These are phyloP conservation scores for Solanum stenotomum DNA, from an alignment of 257 asterid genomes.

Conservation along the genomic window DNA sequence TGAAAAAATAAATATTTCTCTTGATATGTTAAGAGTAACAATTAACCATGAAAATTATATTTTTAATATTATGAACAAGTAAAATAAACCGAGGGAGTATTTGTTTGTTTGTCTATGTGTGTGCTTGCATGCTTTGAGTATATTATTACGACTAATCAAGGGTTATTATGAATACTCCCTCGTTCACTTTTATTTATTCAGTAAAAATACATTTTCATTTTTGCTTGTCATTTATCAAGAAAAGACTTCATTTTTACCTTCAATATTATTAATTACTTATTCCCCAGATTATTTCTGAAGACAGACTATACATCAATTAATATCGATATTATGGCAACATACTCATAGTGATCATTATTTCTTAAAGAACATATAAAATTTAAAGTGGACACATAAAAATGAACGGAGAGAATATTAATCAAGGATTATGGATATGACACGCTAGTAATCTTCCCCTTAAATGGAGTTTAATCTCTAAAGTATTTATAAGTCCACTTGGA, in stretches of 20 bases:
- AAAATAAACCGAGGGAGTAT: background rate
- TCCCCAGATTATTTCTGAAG: background rate
- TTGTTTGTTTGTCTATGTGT: background rate
- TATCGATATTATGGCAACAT: background rate
- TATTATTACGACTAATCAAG: background rate
- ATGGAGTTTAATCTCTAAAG: constrained; percentile 31
- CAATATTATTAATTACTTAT: background rate
- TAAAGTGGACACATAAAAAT: too few relatives aligned
- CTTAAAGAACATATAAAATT: too few relatives aligned
- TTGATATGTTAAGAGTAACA: background rate
- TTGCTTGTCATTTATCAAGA: background rate
- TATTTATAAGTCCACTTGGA: constrained; percentile 23
- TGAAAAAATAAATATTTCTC: background rate
- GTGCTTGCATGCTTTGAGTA: background rate
- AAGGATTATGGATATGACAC: background rate
- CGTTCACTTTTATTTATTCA: too few relatives aligned
- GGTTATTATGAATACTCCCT: background rate
- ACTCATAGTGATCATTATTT: background rate
- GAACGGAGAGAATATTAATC: background rate
- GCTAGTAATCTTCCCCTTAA: constrained; percentile 11
- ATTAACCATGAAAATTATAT: too few relatives aligned
- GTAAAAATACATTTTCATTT: background rate
- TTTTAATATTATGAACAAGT: too few relatives aligned
- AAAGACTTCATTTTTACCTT: background rate
- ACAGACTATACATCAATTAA: background rate